Evolutionary conservation across 345 rosid genomes (phyloP).

Genomic region (Eutrema japonicum): DNA sequence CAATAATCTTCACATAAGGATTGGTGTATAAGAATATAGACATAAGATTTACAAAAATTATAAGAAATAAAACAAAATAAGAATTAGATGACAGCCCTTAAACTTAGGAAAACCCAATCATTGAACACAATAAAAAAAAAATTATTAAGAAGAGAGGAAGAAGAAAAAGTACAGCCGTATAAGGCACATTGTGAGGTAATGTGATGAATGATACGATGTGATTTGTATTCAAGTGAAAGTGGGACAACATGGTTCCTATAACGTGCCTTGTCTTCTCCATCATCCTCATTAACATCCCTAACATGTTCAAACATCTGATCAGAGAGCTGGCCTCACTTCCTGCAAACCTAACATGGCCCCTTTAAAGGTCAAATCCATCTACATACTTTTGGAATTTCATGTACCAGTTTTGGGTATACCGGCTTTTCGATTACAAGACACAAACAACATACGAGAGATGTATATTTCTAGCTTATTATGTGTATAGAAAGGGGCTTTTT

Average conservation of each 20-base stretch:
- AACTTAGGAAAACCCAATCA: constrained; percentile 40
- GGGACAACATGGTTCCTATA: constrained; percentile 45
- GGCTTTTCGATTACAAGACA: constrained; percentile 18
- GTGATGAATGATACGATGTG: constrained; percentile 37
- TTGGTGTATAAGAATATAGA: background rate
- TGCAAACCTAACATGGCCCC: constrained; percentile 45
- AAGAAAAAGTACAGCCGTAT: constrained; percentile 42
- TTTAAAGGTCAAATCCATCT: constrained; percentile 40
- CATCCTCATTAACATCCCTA: constrained; percentile 42
- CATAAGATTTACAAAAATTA: constrained; percentile 22
- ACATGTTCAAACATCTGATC: constrained; percentile 45
- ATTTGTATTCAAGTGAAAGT: constrained; percentile 27
- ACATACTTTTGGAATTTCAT: constrained; percentile 20
- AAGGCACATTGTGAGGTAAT: constrained; percentile 14
- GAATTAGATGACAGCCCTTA: constrained; percentile 26
- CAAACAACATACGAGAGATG: constrained; percentile 4
- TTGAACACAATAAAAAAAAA: constrained; percentile 15
- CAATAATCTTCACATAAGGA: constrained; percentile 8
- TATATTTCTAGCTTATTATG: constrained; percentile 16
- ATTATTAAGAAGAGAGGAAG: background rate
- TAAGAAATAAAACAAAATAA: background rate
- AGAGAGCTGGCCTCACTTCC: constrained; percentile 46
- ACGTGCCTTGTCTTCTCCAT: constrained; percentile 47
- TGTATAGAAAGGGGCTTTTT: background rate
- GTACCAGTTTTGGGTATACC: background rate